Percentiles rank a stretch among this genome's conserved stretches.
Conservation (phyloP, 768 basidiomycete species). For the Termitomyces sp. region DNA sequence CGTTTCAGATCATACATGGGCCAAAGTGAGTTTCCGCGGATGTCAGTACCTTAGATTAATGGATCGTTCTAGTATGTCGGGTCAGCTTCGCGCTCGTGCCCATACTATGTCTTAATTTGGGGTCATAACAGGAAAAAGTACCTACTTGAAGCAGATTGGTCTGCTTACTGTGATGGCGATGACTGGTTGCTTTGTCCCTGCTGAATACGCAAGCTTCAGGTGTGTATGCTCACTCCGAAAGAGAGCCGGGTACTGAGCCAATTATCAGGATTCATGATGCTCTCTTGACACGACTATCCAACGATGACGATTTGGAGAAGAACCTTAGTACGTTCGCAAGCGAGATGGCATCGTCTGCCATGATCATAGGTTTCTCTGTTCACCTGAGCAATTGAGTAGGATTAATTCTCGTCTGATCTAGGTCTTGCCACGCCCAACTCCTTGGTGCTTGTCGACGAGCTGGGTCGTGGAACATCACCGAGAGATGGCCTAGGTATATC, state of each 20-base stretch:
- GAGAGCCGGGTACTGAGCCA: background rate
- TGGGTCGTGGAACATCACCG: slow-evolving; percentile 89
- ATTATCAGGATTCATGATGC: slow-evolving; percentile 67
- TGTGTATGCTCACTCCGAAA: slow-evolving; percentile 15
- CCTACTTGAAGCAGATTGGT: slow-evolving; percentile 85
- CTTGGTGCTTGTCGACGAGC: slow-evolving; percentile 87
- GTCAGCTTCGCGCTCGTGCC: slow-evolving; percentile 15
- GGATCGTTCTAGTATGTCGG: slow-evolving; percentile 35
- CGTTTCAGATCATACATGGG: slow-evolving; percentile 90
- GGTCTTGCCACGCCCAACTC: slow-evolving; percentile 67
- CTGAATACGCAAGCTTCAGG: slow-evolving; percentile 90
- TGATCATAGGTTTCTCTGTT: slow-evolving; percentile 66
- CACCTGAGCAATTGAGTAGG: background rate
- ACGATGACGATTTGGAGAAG: slow-evolving; percentile 90
- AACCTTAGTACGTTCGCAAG: slow-evolving; percentile 91
- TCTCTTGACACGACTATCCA: slow-evolving; percentile 82
- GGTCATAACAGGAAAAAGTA: slow-evolving; percentile 70
- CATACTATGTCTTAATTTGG: background rate
- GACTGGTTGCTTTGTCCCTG: slow-evolving; percentile 89
- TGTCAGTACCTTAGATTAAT: background rate
- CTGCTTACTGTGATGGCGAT: slow-evolving; percentile 82
- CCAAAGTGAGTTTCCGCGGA: slow-evolving; percentile 59
- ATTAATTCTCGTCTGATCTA: slow-evolving; percentile 16
- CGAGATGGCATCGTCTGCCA: slow-evolving; percentile 90
- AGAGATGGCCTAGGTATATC: slow-evolving; percentile 78